Evolutionary conservation across 495 filamentous ascomycete genomes (phyloP).

Genomic region (Thermothielavioides terrestris): DNA sequence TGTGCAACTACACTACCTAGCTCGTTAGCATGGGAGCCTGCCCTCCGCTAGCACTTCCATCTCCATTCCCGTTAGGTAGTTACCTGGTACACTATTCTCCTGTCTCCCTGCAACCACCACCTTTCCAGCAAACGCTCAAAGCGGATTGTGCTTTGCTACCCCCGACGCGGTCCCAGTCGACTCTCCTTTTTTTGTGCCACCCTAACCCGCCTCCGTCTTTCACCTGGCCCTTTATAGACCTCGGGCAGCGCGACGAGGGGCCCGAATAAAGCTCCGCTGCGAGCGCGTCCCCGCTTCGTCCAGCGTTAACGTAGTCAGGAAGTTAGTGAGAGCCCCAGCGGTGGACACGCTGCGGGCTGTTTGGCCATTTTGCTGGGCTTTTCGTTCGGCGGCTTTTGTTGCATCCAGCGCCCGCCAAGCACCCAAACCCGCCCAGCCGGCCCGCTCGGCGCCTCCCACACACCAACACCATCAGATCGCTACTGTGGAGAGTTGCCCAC

Average conservation of each 20-base stretch:
- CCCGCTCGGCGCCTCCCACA: too few species aligned
- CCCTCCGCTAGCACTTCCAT: too few species aligned
- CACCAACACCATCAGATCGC: background rate
- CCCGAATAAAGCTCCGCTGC: slow-evolving; percentile 3
- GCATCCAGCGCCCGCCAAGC: slow-evolving; percentile 3
- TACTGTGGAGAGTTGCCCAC: too few species aligned
- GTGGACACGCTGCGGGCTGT: slow-evolving; percentile 4
- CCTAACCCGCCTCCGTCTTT: background rate
- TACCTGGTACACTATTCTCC: too few species aligned
- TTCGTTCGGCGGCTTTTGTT: background rate
- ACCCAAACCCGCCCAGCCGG: too few species aligned
- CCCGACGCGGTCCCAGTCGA: background rate
- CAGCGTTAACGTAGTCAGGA: too few species aligned
- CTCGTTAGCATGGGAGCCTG: too few species aligned
- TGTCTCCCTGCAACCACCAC: slow-evolving; percentile 1
- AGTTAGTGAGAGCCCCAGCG: background rate
- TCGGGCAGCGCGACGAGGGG: background rate
- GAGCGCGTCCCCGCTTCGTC: slow-evolving; percentile 1
- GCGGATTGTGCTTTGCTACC: background rate
- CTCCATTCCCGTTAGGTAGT: too few species aligned
- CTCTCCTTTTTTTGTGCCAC: too few species aligned
- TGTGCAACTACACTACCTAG: slow-evolving; percentile 10
- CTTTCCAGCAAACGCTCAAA: background rate
- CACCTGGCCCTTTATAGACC: background rate
- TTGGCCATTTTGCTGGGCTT: slow-evolving; percentile 7